Conservation (phyloP, 2,329 filamentous ascomycete genomes). For the Talaromyces sp. region DNA sequence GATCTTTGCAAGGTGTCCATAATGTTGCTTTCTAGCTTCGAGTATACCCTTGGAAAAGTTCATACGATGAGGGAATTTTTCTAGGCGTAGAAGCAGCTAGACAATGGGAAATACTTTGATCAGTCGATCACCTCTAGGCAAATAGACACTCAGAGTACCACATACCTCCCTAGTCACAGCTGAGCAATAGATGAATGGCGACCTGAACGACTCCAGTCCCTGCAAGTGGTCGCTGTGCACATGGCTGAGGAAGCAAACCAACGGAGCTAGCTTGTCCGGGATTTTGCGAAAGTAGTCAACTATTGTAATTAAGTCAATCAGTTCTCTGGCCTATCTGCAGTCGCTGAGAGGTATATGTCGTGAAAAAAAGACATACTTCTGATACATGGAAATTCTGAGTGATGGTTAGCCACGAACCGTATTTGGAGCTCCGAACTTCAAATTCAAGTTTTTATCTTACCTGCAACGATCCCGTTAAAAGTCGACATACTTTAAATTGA, state of each 20-base stretch:
- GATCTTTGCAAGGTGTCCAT: constrained; percentile 69
- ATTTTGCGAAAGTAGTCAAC: constrained; percentile 76
- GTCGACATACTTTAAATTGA: constrained; percentile 61
- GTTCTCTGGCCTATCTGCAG: background rate
- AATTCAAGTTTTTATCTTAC: constrained; percentile 23
- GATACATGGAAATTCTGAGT: constrained; percentile 71
- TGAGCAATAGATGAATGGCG: constrained; percentile 89
- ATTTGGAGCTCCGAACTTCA: background rate
- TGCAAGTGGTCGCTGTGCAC: constrained; percentile 85
- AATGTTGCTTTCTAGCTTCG: constrained; percentile 70
- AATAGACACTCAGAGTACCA: background rate
- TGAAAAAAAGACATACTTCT: constrained; percentile 49
- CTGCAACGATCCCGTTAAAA: constrained; percentile 64
- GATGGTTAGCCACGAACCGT: constrained; percentile 18
- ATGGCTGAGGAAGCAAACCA: constrained; percentile 88
- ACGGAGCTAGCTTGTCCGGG: constrained; percentile 55
- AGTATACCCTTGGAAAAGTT: constrained; percentile 76
- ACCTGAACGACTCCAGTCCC: constrained; percentile 71
- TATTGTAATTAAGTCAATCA: constrained; percentile 30
- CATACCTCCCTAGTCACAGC: constrained; percentile 68
- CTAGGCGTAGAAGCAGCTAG: constrained; percentile 70
- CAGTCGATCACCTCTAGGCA: background rate
- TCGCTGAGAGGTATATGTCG: constrained; percentile 12
- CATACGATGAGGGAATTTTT: constrained; percentile 74
- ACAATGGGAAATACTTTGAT: background rate